A percentile compares a stretch with the other conserved stretches of the same genome.
Evolutionary conservation across 768 basidiomycete species (phyloP).

Genomic region (Suillus discolor): DNA sequence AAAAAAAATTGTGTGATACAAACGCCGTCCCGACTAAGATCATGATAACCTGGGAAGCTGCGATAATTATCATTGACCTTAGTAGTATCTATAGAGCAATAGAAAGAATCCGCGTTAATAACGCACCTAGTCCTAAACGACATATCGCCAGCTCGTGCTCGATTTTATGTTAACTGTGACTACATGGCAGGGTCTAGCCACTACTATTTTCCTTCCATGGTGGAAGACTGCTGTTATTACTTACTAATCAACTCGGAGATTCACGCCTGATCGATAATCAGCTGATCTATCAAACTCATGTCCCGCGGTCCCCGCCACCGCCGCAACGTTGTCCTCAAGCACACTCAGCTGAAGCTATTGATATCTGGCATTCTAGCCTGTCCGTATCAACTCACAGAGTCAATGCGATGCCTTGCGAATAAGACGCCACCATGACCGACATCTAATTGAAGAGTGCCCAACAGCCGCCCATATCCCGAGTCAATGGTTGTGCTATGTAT

Average conservation of each 20-base stretch:
- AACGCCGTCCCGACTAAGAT: background rate
- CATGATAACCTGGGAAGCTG: background rate
- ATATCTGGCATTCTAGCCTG: background rate
- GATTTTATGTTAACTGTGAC: conserved; percentile 1
- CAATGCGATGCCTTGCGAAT: background rate
- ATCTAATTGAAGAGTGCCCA: background rate
- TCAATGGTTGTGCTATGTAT: background rate
- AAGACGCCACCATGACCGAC: background rate
- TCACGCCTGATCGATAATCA: background rate
- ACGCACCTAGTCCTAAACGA: background rate
- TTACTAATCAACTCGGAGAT: background rate
- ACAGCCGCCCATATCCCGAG: background rate
- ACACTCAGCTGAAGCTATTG: background rate
- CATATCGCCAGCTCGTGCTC: background rate
- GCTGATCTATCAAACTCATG: background rate
- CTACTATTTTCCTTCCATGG: background rate
- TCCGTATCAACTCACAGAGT: background rate
- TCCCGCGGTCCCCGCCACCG: background rate
- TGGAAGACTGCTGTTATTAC: background rate
- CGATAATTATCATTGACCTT: background rate
- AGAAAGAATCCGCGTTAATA: background rate
- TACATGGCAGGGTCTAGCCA: background rate
- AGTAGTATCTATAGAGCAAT: background rate
- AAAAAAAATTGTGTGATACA: background rate
- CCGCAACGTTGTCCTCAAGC: background rate